phyloP scores from a whole-genome alignment of 2,329 filamentous ascomycete genomes.

The Sporothrix mexicana region DNA sequence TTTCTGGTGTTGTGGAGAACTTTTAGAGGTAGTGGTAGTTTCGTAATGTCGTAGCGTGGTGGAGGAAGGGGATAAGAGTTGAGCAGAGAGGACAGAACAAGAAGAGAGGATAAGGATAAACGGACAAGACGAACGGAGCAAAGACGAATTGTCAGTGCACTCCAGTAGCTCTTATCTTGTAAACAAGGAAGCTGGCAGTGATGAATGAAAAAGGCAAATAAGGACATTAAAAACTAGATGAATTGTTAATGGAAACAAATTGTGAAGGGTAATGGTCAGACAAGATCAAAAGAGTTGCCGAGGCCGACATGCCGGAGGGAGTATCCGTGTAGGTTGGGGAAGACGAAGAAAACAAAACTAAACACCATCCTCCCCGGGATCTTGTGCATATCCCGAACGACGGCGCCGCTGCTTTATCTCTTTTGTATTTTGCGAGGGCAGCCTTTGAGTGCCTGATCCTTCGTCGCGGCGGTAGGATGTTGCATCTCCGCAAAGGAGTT shows the following conservation, averaged over 20 bases:
- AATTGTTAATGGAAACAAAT: neutral
- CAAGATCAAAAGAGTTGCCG: neutral
- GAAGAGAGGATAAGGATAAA: neutral
- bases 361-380: neutral
- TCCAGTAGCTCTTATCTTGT: neutral
- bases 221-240: too few relatives aligned
- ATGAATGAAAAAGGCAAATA: too few relatives aligned
- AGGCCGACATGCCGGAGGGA: neutral
- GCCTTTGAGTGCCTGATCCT: too few relatives aligned
- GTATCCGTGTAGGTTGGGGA: neutral
- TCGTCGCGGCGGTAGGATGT: too few relatives aligned
- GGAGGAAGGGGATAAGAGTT: neutral
- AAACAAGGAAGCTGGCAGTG: neutral
- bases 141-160: too few relatives aligned
- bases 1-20: slow-evolving; percentile 15
- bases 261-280: neutral
- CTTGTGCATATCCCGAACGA: slow-evolving; percentile 12
- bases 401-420: neutral
- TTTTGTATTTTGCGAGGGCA: neutral
- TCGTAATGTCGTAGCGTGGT: neutral
- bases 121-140: neutral
- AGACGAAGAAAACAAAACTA: too few relatives aligned
- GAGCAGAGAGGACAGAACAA: neutral
- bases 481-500: neutral
- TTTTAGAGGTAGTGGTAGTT: too few relatives aligned